Base-by-base conservation (phyloP, 257 asterid species). In the Petrea volubilis region DNA sequence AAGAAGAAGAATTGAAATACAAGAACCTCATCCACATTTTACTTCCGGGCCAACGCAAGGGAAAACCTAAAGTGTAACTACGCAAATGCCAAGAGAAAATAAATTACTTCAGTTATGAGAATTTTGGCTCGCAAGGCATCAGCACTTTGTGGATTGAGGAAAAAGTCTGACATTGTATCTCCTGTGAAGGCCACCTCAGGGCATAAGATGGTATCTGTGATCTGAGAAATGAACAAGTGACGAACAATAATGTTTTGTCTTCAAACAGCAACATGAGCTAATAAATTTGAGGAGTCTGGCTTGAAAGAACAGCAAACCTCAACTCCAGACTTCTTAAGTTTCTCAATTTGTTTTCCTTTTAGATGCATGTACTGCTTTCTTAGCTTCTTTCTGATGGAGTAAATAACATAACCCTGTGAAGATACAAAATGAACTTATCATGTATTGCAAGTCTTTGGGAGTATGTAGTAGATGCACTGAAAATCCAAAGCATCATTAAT, bases 101-200 rank as follows among this genome's bases (percentile, higher is more conserved):
- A 5, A 55, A 23, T 83, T 85, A 94, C 99, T 81, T 94, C 99
- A 64, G 96, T 89, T 72, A 94, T 89, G 68, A 94, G 98, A 76
- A 94, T 73, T 82, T 94, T 94, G 65, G 99, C 97, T 29, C 99
- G 87, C 84, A 94, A 81, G 28, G 97, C 99, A 81, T 94, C 99
- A 62, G 99, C 90, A 70, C 90, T 94, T 53, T 78, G 86, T 61
- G 98, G 98, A 80, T 89, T 87, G 46, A 86, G 87, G 73, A 81
- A 89, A 84, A 91, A 88, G 47, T 89, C 91, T 0, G 99, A 91
- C 50, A 51, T 77, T 64, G 99, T 91, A 82, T 94, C 99, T 80
- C 99, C 99, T 1, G 98, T 91, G 85, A 94, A 89, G 64, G 99
- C 97, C 64, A 91, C 91, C 84, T 94, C 99, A 44, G 99, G 99